phyloP scores from a whole-genome alignment of 805 yeast genomes.

The Ascoidea asiatica region DNA sequence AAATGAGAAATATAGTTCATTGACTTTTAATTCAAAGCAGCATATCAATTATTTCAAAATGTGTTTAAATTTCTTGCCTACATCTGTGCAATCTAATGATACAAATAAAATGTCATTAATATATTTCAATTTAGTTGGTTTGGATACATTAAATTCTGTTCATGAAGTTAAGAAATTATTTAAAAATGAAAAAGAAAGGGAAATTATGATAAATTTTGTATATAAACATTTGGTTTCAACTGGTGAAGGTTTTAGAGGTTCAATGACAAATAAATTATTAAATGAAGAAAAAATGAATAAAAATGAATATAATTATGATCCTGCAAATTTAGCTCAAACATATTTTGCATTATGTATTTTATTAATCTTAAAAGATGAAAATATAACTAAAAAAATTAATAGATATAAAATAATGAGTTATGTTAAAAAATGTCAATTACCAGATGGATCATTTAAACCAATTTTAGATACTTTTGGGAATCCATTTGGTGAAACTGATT shows the following conservation, averaged over 20 bases:
- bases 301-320: conserved; percentile 27
- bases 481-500: conserved; percentile 51
- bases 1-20: neutral
- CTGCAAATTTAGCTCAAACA: conserved; percentile 62
- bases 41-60: conserved; percentile 32
- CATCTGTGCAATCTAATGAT: conserved; percentile 46
- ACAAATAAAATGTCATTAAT: conserved; percentile 56
- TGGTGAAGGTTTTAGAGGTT: conserved; percentile 44
- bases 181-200: conserved; percentile 16
- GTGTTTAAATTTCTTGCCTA: conserved; percentile 41
- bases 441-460: conserved; percentile 46
- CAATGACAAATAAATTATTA: conserved; percentile 27
- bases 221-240: conserved; percentile 30
- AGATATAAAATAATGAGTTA: conserved; percentile 32
- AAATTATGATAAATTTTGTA: conserved; percentile 26
- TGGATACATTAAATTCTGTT: conserved; percentile 30
- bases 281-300: neutral
- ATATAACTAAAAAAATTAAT: conserved; percentile 23
- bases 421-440: conserved; percentile 45
- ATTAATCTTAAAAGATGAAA: conserved; percentile 33
- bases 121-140: conserved; percentile 55
- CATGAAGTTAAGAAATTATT: conserved; percentile 16
- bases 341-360: conserved; percentile 56
- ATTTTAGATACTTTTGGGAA: conserved; percentile 18
- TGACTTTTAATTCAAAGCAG: conserved; percentile 9